Percentiles rank a stretch among this genome's conserved stretches.
These are phyloP conservation scores for Pyrus hybrid DNA, from an alignment of 331 rosid species.

Conservation along the genomic window DNA sequence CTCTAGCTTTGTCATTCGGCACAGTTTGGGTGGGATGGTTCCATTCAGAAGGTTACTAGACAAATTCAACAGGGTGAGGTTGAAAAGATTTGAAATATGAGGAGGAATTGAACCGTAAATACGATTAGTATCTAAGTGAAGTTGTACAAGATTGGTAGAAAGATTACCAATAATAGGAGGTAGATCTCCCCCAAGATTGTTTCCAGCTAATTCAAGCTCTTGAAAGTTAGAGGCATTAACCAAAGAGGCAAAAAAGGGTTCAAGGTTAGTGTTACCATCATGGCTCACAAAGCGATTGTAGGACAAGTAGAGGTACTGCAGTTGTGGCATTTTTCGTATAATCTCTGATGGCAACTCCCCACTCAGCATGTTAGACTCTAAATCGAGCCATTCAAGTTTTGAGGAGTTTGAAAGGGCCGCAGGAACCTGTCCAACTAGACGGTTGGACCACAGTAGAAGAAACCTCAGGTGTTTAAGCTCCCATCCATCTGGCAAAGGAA, in stretches of 20 bases:
- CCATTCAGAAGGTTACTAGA: conserved; percentile 76
- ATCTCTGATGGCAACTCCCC: conserved; percentile 64
- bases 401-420: conserved; percentile 63
- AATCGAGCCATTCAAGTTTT: conserved; percentile 71
- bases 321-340: conserved; percentile 36
- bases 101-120: conserved; percentile 70
- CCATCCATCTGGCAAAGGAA: conserved; percentile 53
- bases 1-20: conserved; percentile 55
- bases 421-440: conserved; percentile 54
- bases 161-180: conserved; percentile 69
- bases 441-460: conserved; percentile 81
- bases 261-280: conserved; percentile 68
- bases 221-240: conserved; percentile 45
- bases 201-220: conserved; percentile 77
- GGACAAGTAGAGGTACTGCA: conserved; percentile 69
- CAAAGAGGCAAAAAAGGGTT: conserved; percentile 71
- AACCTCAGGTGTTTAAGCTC: conserved; percentile 41
- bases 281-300: conserved; percentile 64
- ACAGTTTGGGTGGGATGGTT: conserved; percentile 54
- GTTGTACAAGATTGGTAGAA: conserved; percentile 44
- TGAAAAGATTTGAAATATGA: conserved; percentile 54
- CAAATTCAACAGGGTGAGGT: conserved; percentile 65
- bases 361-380: conserved; percentile 60
- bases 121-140: conserved; percentile 61
- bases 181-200: conserved; percentile 61